These are phyloP conservation scores for Fomitopsis palustris DNA, from an alignment of 1,284 basidiomycete genomes.

Conservation along the genomic window DNA sequence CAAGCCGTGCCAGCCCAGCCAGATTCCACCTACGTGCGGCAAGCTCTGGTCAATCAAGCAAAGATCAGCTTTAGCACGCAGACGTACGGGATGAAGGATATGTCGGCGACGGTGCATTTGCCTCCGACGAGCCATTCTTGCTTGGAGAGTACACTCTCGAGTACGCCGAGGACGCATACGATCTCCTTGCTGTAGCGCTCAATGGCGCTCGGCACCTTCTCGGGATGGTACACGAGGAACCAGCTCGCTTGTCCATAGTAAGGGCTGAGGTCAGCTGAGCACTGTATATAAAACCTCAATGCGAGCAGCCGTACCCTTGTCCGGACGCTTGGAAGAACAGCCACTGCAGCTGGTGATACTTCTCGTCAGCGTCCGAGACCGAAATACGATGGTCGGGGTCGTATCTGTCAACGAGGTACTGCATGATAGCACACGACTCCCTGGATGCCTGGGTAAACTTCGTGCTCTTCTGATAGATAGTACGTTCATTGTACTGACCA, in stretches of 20 bases:
- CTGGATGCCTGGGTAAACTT: slow-evolving; percentile 16
- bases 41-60: background rate
- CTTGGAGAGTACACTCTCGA: slow-evolving; percentile 20
- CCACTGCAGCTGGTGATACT: slow-evolving; percentile 21
- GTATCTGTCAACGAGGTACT: slow-evolving; percentile 25
- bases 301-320: slow-evolving; percentile 16
- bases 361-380: slow-evolving; percentile 17
- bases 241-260: slow-evolving; percentile 23
- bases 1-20: slow-evolving; percentile 8
- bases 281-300: background rate
- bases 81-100: slow-evolving; percentile 13
- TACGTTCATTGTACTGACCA: slow-evolving; percentile 7
- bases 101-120: slow-evolving; percentile 14
- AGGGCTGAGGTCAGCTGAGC: slow-evolving; percentile 6
- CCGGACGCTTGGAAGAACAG: slow-evolving; percentile 27
- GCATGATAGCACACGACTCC: slow-evolving; percentile 30
- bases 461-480: no score
- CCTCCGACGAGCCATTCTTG: slow-evolving; percentile 15
- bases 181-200: slow-evolving; percentile 29
- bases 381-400: slow-evolving; percentile 17
- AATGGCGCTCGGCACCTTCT: slow-evolving; percentile 23
- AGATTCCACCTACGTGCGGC: slow-evolving; percentile 26
- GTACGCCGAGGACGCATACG: slow-evolving; percentile 25
- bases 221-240: slow-evolving; percentile 22
- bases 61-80: background rate